Evolutionary conservation across 2,329 filamentous ascomycete species (phyloP).

Genomic region (Alternaria sp.): DNA sequence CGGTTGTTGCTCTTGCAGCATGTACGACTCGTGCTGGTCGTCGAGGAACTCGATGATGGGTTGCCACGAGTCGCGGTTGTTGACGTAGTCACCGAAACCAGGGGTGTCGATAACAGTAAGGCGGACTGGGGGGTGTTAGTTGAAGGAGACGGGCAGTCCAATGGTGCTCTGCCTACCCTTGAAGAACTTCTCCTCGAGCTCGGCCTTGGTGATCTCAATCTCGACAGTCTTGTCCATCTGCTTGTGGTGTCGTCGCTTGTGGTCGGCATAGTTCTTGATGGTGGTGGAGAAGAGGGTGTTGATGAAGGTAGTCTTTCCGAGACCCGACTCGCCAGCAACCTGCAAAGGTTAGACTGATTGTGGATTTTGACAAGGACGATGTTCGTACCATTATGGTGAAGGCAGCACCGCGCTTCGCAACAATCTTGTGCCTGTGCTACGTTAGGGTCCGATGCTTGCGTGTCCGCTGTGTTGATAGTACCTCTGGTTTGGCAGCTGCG

Average conservation of each 20-base stretch:
- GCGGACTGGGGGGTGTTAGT: conserved; percentile 72
- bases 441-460: conserved; percentile 42
- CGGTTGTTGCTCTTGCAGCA: conserved; percentile 99
- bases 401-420: conserved; percentile 86
- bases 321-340: conserved; percentile 97
- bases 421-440: conserved; percentile 70
- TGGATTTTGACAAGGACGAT: not conserved
- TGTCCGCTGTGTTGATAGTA: conserved; percentile 48
- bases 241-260: conserved; percentile 99
- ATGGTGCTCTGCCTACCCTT: conserved; percentile 73
- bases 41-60: conserved; percentile 99
- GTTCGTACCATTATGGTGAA: conserved; percentile 96
- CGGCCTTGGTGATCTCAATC: conserved; percentile 99
- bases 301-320: conserved; percentile 99
- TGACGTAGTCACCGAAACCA: conserved; percentile 99
- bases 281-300: conserved; percentile 99
- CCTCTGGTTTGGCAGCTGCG: conserved; percentile 73
- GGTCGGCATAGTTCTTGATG: conserved; percentile 99
- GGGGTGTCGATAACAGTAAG: conserved; percentile 99
- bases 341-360: conserved; percentile 53
- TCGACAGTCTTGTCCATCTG: conserved; percentile 99
- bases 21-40: conserved; percentile 99
- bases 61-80: conserved; percentile 99
- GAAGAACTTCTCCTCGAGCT: conserved; percentile 99
- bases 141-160: not conserved